These are phyloP conservation scores for Aspergillus novoparasiticus DNA, from an alignment of 2,329 filamentous ascomycete genomes.

Conservation along the genomic window DNA sequence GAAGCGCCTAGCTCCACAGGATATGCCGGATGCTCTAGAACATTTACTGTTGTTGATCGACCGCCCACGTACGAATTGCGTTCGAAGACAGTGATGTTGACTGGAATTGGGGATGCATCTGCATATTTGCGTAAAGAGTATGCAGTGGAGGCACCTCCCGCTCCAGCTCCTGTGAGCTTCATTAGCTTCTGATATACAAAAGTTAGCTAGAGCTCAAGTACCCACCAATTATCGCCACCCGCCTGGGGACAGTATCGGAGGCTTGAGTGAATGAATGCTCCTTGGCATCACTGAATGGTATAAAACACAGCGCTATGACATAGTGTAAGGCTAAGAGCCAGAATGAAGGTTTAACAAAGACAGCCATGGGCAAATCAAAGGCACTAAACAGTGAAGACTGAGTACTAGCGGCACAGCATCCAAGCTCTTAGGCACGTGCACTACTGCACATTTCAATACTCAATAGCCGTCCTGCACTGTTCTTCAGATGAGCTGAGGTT, in stretches of 20 bases:
- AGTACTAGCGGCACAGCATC: neutral
- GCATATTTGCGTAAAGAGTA: slow-evolving; percentile 79
- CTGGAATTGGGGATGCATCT: slow-evolving; percentile 55
- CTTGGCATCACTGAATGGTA: slow-evolving; percentile 24
- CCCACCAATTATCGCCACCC: slow-evolving; percentile 41
- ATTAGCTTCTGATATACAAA: slow-evolving; percentile 10
- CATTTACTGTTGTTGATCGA: slow-evolving; percentile 80
- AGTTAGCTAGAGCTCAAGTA: neutral
- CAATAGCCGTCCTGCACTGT: neutral
- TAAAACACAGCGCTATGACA: slow-evolving; percentile 15
- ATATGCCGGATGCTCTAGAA: slow-evolving; percentile 66
- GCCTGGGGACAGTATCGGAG: slow-evolving; percentile 25
- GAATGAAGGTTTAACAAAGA: slow-evolving; percentile 8
- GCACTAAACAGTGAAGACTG: neutral
- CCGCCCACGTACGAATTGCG: slow-evolving; percentile 77
- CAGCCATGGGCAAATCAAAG: slow-evolving; percentile 11
- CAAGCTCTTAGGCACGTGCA: neutral
- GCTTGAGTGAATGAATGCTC: slow-evolving; percentile 25
- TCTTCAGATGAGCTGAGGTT: neutral
- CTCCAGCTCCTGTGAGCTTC: slow-evolving; percentile 72
- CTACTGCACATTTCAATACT: neutral
- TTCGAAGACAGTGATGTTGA: slow-evolving; percentile 89
- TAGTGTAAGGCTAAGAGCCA: slow-evolving; percentile 13
- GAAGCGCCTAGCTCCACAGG: slow-evolving; percentile 87
- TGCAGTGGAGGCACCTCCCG: slow-evolving; percentile 82